Percentiles rank a stretch among this genome's conserved stretches.
phyloP scores from a whole-genome alignment of 2,329 filamentous ascomycete species.

The Penicillium sp. region DNA sequence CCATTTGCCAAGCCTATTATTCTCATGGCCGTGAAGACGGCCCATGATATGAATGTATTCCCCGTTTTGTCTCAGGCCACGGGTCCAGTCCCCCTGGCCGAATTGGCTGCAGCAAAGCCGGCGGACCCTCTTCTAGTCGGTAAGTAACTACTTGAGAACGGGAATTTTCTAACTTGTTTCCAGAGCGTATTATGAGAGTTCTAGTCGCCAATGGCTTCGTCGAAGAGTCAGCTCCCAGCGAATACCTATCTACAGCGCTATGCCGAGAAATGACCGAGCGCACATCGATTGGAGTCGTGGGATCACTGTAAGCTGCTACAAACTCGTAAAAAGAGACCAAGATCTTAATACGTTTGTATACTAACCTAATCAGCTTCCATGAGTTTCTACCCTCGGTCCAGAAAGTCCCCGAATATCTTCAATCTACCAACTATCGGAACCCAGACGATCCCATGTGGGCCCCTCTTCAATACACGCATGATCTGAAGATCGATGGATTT shows the following conservation, averaged over 20 bases:
- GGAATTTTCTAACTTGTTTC: too few species aligned
- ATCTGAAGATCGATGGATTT: neutral
- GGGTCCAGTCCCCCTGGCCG: conserved; percentile 8
- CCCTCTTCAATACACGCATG: conserved; percentile 13
- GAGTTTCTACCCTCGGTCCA: conserved; percentile 19
- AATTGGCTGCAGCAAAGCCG: conserved; percentile 18
- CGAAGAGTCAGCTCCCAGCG: conserved; percentile 7
- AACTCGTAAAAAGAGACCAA: too few species aligned
- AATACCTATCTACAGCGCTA: conserved; percentile 16
- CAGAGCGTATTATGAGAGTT: conserved; percentile 24
- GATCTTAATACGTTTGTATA: neutral
- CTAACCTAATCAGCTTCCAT: conserved; percentile 10
- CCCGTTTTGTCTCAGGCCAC: conserved; percentile 12
- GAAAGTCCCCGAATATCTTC: conserved; percentile 17
- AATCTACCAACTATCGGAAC: conserved; percentile 11
- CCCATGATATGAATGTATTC: conserved; percentile 19
- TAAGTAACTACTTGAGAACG: neutral
- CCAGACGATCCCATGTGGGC: conserved; percentile 13
- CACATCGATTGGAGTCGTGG: conserved; percentile 14
- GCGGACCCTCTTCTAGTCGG: conserved; percentile 24
- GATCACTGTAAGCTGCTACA: conserved; percentile 12
- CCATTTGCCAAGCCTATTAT: conserved; percentile 10
- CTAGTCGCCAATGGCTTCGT: conserved; percentile 16
- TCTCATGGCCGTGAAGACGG: conserved; percentile 20
- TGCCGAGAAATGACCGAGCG: conserved; percentile 17